Evolutionary conservation across 2,329 filamentous ascomycete species (phyloP), one percentile per base, ranked within the genome.

Genomic region (Basipetospora sp.): DNA sequence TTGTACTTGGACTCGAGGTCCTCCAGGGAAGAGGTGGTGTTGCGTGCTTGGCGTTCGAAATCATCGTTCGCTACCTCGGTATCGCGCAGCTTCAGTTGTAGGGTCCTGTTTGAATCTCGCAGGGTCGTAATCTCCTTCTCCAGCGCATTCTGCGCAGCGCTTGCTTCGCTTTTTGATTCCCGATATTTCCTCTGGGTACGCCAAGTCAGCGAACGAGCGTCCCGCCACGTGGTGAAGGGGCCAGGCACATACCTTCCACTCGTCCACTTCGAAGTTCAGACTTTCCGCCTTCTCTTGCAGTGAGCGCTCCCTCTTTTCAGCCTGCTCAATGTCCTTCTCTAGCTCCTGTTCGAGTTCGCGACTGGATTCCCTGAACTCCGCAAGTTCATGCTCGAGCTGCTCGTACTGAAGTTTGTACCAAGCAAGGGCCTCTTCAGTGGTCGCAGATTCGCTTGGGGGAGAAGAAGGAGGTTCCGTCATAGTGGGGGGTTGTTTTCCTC

Each of bases 11-110:
- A 88, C 60, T 98, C 90, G 57, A 98, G 69, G 53, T 98, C 90
- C 60, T 98, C 90, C 44, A 96, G 73, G 36, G 88, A 94, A 31
- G 87, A 94, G 26, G 85, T 87, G 19, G 88, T 94, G 58, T 94
- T 90, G 49, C 90, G 78, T 47, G 90, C 88, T 62, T 96, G 88
- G 47, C 86, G 78, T 64, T 98, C 90, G 54, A 88, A 94, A 58
- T 98, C 90, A 65, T 98, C 90, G 62, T 96, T 98, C 55, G 83
- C 85, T 39, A 98, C 90, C 60, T 98, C 90, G 49, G 88, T 94
- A 56, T 98, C 90, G 47, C 90, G 79, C 41, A 98, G 65, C 58
- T 73, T 83, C 44, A 94, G 66, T 50, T 90, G 81, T 43, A 94
- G 61, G 3, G 79, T 77, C 46, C 90, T 71, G 57, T 86, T 92